Evolutionary conservation across 179 eudicot species (phyloP).

Genomic region (Silene coronaria): DNA sequence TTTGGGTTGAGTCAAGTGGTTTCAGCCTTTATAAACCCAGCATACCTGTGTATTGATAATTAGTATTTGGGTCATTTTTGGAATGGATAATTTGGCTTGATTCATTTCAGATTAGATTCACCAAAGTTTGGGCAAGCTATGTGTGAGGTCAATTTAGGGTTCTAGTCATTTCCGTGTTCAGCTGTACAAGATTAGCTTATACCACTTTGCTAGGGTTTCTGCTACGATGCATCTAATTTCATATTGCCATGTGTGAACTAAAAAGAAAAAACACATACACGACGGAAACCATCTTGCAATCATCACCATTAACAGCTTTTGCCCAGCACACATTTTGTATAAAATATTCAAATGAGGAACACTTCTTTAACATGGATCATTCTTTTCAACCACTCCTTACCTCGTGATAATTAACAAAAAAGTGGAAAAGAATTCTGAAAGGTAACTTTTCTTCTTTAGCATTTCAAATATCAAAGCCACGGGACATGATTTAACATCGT

Average conservation of each 20-base stretch:
- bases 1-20: too few relatives aligned
- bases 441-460: neutral
- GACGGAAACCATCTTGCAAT: neutral
- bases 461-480: conserved; percentile 2
- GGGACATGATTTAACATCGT: neutral
- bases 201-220: too few relatives aligned
- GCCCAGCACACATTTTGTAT: neutral
- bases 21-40: too few relatives aligned
- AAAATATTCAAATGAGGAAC: neutral
- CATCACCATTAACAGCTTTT: neutral
- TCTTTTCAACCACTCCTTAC: neutral
- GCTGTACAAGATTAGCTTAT: too few relatives aligned
- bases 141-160: too few relatives aligned
- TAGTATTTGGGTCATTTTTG: too few relatives aligned
- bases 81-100: too few relatives aligned
- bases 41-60: too few relatives aligned
- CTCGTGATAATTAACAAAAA: neutral
- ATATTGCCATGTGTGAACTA: neutral
- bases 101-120: too few relatives aligned
- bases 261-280: neutral
- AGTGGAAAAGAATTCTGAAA: neutral
- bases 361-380: neutral
- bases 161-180: too few relatives aligned
- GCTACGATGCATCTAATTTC: neutral
- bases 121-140: too few relatives aligned